Evolutionary conservation across 345 rosid species (phyloP), one percentile per base, ranked within the genome.

Genomic region (Gossypium thurberi): DNA sequence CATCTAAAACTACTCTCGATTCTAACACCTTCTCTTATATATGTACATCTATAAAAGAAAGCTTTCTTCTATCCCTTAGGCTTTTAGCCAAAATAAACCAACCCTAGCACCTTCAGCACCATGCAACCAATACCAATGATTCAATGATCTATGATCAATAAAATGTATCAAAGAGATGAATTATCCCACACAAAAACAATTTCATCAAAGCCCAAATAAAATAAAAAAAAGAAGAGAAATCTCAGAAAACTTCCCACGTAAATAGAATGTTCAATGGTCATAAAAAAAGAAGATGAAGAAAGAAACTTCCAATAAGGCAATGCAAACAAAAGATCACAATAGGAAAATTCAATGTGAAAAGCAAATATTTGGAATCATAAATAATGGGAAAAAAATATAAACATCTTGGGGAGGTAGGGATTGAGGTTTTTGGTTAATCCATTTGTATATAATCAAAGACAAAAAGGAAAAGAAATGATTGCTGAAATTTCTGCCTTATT

Each of bases 1-100:
- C 98, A 94, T 94, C 74, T 77, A n/a, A 28, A 50, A 65, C 71
- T 21, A 48, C 57, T 61, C 26, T 57, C 48, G 37, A 43, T 33
- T 47, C 62, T 71, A 10, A 62, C 42, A 71, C 76, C 59, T 58
- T 48, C 67, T 47, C 47, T 60, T 2, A 44, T n/a, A 37, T 15
- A 33, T 33, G 18, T 8, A 20, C 65, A 40, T 48, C 15, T 17
- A 72, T 56, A 10, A 25, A 63, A 52, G 12, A 56, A 56, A 56
- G 20, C 59, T 78, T 70, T 63, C 43, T n/a, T 53, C 60, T 50
- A 50, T 62, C 44, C 12, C 42, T 1, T 6, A 56, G 1, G 14
- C 7, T 7, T 47, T 14, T 23, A 47, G 70, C 53, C 37, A 44
- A 44, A 44, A 25, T 46, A 47, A 20, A 48, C 42, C 56, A 47